Base-by-base conservation (phyloP, 2,329 filamentous ascomycete species). In the Coniella lustricola region DNA sequence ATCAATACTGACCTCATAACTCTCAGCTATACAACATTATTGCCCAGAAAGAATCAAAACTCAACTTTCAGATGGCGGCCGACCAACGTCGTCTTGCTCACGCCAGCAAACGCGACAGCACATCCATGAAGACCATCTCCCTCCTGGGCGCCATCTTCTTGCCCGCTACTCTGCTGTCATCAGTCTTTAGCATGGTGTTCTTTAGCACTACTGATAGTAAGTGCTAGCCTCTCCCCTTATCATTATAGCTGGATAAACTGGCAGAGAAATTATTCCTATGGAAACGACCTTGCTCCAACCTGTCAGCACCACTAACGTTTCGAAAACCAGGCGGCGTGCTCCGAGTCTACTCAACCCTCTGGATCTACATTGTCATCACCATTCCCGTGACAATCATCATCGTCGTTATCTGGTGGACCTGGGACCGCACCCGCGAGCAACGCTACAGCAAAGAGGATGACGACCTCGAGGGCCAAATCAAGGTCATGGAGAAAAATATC, bases 131-230 rank as follows among this genome's bases (percentile, higher is more conserved):
- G 67, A 80, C 78, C 1, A 68, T 84, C 34, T 82, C 79, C 0
- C 70, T 84, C 1, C 73, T 84, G 48, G 81, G 80, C 22, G 78
- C 79, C 35, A 67, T 84, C 35, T 84, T 84, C 56, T 66, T 84
- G 5, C 80, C 80, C 0, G 79, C 79, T 2, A 82, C 79, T 1
- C 81, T 76, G 54, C 69, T 84, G 16, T 74, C 80, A 8, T 83
- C 80, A 0, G 68, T 84, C 20, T 84, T 84, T 56, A 76, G 74
- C 67, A 84, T 82, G 78, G 78, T 77, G 0, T 84, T 84, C 60
- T 84, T 84, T 66, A 74, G 83, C 63, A 83, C 82, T 55, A 73
- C 73, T 54, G 64, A 67, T 34, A 64, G 71, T 71, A 60, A 53
- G 63, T 59, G 41, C 48, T 10, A 7, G 10, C 12, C 8, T 10